Conservation (phyloP, 1,284 basidiomycete species). For the Boletellus deceptivus region DNA sequence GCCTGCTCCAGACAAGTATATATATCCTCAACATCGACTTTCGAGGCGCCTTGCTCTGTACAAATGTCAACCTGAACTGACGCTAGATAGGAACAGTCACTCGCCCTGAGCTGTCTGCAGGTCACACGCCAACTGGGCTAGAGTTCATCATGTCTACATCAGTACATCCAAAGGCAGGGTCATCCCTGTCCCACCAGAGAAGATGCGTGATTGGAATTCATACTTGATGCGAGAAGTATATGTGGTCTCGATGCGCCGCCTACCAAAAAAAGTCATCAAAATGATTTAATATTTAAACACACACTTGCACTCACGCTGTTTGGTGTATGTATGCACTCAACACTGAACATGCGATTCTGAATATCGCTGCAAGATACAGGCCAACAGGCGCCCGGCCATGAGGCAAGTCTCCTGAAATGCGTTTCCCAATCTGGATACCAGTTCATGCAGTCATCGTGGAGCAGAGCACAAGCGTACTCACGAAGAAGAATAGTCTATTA, state of each 20-base stretch:
- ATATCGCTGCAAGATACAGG: slow-evolving; percentile 13
- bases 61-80: background rate
- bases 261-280: background rate
- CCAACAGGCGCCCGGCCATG: background rate
- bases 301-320: slow-evolving; percentile 14
- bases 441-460: background rate
- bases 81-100: background rate
- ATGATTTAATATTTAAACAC: background rate
- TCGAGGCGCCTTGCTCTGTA: slow-evolving; percentile 4
- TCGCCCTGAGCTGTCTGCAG: slow-evolving; percentile 25
- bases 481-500: slow-evolving; percentile 19
- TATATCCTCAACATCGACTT: background rate
- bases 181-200: slow-evolving; percentile 11
- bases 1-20: slow-evolving; percentile 11
- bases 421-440: slow-evolving; percentile 21
- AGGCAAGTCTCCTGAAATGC: slow-evolving; percentile 3
- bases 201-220: slow-evolving; percentile 20
- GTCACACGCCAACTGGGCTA: slow-evolving; percentile 20
- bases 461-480: slow-evolving; percentile 9
- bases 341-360: slow-evolving; percentile 14
- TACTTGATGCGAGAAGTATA: slow-evolving; percentile 24
- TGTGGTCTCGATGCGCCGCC: background rate
- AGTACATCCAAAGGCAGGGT: background rate
- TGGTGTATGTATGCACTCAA: slow-evolving; percentile 17
- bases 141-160: background rate